These are phyloP conservation scores for Drechslera avenae DNA, from an alignment of 2,329 filamentous ascomycete genomes.

Conservation along the genomic window DNA sequence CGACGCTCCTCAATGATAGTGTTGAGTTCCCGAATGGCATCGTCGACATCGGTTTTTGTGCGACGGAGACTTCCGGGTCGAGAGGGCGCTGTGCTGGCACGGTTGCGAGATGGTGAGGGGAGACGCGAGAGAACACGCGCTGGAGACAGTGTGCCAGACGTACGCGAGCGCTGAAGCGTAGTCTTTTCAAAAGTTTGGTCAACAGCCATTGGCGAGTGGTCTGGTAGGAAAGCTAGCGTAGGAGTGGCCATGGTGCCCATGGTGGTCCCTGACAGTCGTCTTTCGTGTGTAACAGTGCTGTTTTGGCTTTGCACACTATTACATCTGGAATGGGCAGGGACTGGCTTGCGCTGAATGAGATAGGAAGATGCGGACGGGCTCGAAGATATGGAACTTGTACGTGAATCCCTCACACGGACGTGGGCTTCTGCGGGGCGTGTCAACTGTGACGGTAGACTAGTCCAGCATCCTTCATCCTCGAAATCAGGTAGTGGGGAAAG, in stretches of 20 bases:
- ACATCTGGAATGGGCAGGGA: constrained; percentile 36
- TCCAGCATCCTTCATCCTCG: constrained; percentile 34
- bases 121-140: constrained; percentile 37
- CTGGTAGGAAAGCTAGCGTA: constrained; percentile 30
- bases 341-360: constrained; percentile 42
- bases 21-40: constrained; percentile 55
- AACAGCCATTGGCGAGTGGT: constrained; percentile 28
- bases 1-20: constrained; percentile 56
- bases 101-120: constrained; percentile 43
- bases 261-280: constrained; percentile 28
- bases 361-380: constrained; percentile 32
- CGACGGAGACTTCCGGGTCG: constrained; percentile 47
- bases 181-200: constrained; percentile 28
- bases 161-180: constrained; percentile 35
- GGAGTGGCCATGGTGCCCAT: constrained; percentile 32
- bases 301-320: constrained; percentile 39
- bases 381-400: constrained; percentile 35
- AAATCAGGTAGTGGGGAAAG: constrained; percentile 51
- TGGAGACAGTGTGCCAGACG: constrained; percentile 30
- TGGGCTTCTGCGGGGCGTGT: constrained; percentile 42
- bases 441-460: constrained; percentile 28
- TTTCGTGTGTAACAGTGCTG: constrained; percentile 25
- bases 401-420: constrained; percentile 39
- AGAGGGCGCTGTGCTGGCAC: constrained; percentile 43
- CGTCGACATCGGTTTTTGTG: constrained; percentile 49